These are phyloP conservation scores for Candida wancherniae DNA, from an alignment of 805 yeast genomes.

Conservation along the genomic window DNA sequence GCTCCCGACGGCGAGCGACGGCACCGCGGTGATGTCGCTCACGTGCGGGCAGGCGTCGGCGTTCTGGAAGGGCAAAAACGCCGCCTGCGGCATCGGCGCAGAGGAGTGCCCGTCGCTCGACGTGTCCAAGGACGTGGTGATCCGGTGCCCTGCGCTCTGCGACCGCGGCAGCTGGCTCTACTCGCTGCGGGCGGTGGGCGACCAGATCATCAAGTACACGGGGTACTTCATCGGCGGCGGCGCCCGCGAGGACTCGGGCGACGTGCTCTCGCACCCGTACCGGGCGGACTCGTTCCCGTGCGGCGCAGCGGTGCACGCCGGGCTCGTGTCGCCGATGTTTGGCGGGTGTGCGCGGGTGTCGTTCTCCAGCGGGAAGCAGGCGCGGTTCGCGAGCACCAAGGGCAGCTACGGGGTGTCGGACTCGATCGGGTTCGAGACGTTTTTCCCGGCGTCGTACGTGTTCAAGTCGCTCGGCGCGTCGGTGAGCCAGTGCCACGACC, in stretches of 20 bases:
- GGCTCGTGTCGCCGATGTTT: slow-evolving; percentile 59
- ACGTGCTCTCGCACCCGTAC: slow-evolving; percentile 52
- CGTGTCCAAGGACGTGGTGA: slow-evolving; percentile 39
- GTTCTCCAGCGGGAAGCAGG: slow-evolving; percentile 48
- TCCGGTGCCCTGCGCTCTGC: slow-evolving; percentile 88
- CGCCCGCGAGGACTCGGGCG: slow-evolving; percentile 15
- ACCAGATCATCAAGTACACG: slow-evolving; percentile 58
- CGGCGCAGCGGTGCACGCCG: slow-evolving; percentile 86
- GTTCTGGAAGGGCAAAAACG: slow-evolving; percentile 75
- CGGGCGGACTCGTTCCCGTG: slow-evolving; percentile 88
- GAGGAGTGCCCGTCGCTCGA: slow-evolving; percentile 48
- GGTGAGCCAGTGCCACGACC: slow-evolving; percentile 61
- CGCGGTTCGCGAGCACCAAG: slow-evolving; percentile 40
- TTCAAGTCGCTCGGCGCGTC: slow-evolving; percentile 42
- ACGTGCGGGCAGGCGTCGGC: slow-evolving; percentile 43
- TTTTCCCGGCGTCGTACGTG: slow-evolving; percentile 69
- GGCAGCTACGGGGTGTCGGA: slow-evolving; percentile 53
- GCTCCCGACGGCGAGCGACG: slow-evolving; percentile 28
- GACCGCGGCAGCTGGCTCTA: slow-evolving; percentile 73
- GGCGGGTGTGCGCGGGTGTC: slow-evolving; percentile 77
- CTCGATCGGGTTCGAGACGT: slow-evolving; percentile 58
- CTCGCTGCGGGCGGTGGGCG: slow-evolving; percentile 71
- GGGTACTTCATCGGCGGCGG: slow-evolving; percentile 82
- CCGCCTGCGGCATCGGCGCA: slow-evolving; percentile 71
- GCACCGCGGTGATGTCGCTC: slow-evolving; percentile 34